Base-by-base conservation (phyloP, 2,329 filamentous ascomycete species). In the Pseudogymnoascus verrucosus region DNA sequence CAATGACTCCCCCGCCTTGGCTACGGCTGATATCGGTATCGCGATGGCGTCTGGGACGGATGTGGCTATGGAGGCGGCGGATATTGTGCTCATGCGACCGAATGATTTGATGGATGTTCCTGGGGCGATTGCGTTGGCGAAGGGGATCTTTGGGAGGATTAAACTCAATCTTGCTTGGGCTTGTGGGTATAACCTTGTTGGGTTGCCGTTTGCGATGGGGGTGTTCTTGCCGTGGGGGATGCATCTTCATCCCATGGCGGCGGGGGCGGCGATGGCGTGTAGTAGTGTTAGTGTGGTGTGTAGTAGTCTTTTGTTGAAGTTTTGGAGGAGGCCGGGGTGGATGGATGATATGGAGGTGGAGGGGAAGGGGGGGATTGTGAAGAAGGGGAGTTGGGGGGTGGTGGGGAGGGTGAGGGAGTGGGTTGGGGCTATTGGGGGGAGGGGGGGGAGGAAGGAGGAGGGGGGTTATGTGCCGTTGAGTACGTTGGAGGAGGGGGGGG, bases 51-150 rank as follows among this genome's bases (percentile, higher is more conserved):
- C 88, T 6, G 95, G 95, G 64, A 98, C 95, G 0, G 95, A 98
- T 73, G 93, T 99, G 1, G 95, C 95, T 60, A 96, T 99, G 86
- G 95, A 98, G 78, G 95, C 95, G 0, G 95, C 95, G 0, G 92
- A 96, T 71, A 86, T 99, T 16, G 95, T 99, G 14, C 86, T 99
- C 63, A 99, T 99, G 93, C 87, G 89, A 2, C 90, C 91, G 0
- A 89, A 92, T 67, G 89, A 97, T 71, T 83, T 99, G 3, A 90
- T 98, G 79, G 90, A 93, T 70, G 91, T 99, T n/a, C 90, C 95
- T 0, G 89, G 91, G 0, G 87, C 90, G 12, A 84, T 99, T 11
- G 82, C 91, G 69, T 86, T 99, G 10, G 88, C 91, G 19, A 86
- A 88, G 44, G 85, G 84, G 37, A 97, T 98, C 73, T 98, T 99